These are phyloP conservation scores for Barnettozyma botsteinii DNA, from an alignment of 805 yeast genomes.

Conservation along the genomic window DNA sequence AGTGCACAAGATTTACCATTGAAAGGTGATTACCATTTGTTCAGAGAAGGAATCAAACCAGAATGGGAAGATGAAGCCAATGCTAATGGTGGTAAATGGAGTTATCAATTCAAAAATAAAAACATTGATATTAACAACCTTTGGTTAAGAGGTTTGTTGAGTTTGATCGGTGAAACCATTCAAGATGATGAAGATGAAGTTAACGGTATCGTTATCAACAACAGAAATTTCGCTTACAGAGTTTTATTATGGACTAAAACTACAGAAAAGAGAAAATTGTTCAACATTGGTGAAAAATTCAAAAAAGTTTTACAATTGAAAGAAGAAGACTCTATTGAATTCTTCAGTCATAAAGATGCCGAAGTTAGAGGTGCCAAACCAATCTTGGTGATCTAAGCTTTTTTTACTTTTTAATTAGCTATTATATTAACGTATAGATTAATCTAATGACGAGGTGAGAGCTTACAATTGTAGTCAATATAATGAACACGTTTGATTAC, in stretches of 20 bases:
- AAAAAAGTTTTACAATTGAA: constrained; percentile 76
- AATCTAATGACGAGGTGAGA: too few species aligned
- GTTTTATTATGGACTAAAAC: constrained; percentile 93
- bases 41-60: constrained; percentile 90
- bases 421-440: too few species aligned
- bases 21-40: constrained; percentile 91
- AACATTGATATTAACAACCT: constrained; percentile 69
- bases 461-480: too few species aligned
- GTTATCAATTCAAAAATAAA: constrained; percentile 64
- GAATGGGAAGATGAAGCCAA: constrained; percentile 97
- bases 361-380: constrained; percentile 25
- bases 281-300: constrained; percentile 78
- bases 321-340: constrained; percentile 75
- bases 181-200: constrained; percentile 77
- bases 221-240: constrained; percentile 76
- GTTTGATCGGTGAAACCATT: constrained; percentile 92
- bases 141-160: constrained; percentile 85
- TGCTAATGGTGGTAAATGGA: constrained; percentile 92
- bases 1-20: constrained; percentile 85
- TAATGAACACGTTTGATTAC: too few species aligned
- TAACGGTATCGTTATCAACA: constrained; percentile 88
- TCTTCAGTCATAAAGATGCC: constrained; percentile 48
- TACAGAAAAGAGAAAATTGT: constrained; percentile 56
- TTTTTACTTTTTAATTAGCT: neutral
- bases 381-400: constrained; percentile 21